phyloP scores from a whole-genome alignment of 2,329 filamentous ascomycete species.

The Scopulariopsis brevicaulis region DNA sequence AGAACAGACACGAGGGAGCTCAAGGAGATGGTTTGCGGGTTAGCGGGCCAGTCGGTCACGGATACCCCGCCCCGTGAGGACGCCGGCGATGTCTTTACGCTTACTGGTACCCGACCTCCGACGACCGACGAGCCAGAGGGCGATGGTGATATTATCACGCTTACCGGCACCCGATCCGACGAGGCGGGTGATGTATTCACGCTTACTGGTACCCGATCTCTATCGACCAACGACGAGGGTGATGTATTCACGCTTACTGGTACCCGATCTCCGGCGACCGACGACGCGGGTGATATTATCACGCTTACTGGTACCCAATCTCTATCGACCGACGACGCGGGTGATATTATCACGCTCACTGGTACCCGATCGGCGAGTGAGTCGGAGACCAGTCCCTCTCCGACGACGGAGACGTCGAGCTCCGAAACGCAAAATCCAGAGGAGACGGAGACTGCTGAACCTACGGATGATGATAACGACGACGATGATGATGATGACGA shows the following conservation, averaged over 20 bases:
- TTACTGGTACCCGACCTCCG: background rate
- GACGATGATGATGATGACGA: background rate
- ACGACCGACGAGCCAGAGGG: background rate
- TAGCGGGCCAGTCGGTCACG: slow-evolving; percentile 1
- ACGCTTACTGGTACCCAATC: too few relatives aligned
- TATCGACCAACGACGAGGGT: background rate
- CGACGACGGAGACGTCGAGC: background rate
- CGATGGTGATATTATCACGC: too few relatives aligned
- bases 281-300: background rate
- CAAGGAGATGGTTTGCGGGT: background rate
- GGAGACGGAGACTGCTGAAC: background rate
- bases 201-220: background rate
- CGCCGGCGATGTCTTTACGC: background rate
- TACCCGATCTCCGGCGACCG: background rate
- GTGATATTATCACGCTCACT: background rate
- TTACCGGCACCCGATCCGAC: background rate
- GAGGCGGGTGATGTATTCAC: background rate
- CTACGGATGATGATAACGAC: background rate
- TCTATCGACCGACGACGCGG: background rate
- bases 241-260: background rate
- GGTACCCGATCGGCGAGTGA: too few relatives aligned
- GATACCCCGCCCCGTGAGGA: background rate
- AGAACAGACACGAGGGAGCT: background rate
- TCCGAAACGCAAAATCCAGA: background rate
- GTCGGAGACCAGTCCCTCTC: background rate